Base-by-base conservation (phyloP, 2,329 filamentous ascomycete species). In the Aspergillus calidoustus region DNA sequence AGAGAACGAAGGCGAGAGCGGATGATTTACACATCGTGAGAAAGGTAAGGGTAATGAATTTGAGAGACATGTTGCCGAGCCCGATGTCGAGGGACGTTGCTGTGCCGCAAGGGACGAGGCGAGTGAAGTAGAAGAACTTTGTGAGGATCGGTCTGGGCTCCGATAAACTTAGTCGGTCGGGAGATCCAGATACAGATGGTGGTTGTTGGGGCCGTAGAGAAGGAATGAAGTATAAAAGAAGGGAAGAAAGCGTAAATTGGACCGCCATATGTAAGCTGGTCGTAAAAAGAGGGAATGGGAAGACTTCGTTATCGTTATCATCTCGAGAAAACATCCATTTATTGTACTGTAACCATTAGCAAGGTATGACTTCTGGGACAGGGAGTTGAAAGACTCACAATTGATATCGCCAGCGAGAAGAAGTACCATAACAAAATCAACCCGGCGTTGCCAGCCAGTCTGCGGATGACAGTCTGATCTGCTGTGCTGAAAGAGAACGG, bases 1-100 rank as follows among this genome's bases (percentile, higher is more conserved):
- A 78, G 23, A 99, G 88, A 58, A 99, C 95, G 74, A 98, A 99
- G 49, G 92, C 93, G 23, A 99, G 86, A 17, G 94, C 92, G 9
- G 93, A 97, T 6, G 94, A 98, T 84, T 99, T 99, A 81, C 95
- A 98, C 95, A 99, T 98, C 62, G 95, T 99, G 79, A 97, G 96
- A 76, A 99, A 99, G 9, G 94, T 97, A 68, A 99, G 86, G 47
- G 92, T 93, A 71, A 99, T 98, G 76, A 96, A 97, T 77, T 94
- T 95, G 70, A 99, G 83, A 57, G 92, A 96, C 77, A 92, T 97
- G 74, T 99, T 99, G 66, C 95, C 95, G 61, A 99, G 80, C 15
- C 95, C 95, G 77, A 99, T 97, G 75, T 99, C 95, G 62, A 99
- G 85, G 13, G 94, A 95, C 0, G 95, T 99, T 6, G 95, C 93